Evolutionary conservation across 2,329 filamentous ascomycete genomes (phyloP).

Genomic region (Claviceps maximensis): DNA sequence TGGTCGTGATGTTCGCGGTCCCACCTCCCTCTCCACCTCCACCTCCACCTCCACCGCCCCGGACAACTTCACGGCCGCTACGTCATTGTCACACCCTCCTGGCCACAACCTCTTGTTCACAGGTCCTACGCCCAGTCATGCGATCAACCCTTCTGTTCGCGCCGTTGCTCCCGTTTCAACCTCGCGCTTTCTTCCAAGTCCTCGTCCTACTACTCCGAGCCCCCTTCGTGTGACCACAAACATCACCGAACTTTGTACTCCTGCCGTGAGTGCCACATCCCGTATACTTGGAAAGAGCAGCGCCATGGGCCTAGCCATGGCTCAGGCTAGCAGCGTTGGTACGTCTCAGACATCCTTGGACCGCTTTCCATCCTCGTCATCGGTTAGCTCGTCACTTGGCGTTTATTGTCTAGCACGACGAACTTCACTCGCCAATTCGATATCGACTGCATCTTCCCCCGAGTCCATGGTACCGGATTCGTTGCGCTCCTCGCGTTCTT

Average conservation of each 20-base stretch:
- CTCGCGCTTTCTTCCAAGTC: conserved; percentile 43
- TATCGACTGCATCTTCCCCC: conserved; percentile 50
- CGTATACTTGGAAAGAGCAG: conserved; percentile 34
- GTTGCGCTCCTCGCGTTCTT: conserved; percentile 48
- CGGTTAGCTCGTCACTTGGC: conserved; percentile 38
- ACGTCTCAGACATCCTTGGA: conserved; percentile 33
- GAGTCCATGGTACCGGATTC: conserved; percentile 55
- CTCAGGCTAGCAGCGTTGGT: conserved; percentile 35
- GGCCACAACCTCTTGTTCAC: conserved; percentile 26
- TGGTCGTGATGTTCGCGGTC: no score
- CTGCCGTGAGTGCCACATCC: conserved; percentile 42
- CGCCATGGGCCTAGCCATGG: conserved; percentile 50
- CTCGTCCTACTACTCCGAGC: conserved; percentile 46
- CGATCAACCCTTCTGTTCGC: conserved; percentile 31
- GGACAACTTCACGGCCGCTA: conserved; percentile 26
- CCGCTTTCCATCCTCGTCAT: conserved; percentile 29
- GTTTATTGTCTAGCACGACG: conserved; percentile 37
- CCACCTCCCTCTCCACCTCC: conserved; percentile 12
- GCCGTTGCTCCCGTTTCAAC: conserved; percentile 32
- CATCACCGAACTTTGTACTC: conserved; percentile 47
- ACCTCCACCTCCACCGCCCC: conserved; percentile 17
- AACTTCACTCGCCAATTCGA: conserved; percentile 49
- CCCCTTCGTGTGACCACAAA: conserved; percentile 47
- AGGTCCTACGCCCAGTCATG: conserved; percentile 33
- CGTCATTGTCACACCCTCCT: conserved; percentile 26